Evolutionary conservation across 225 moss, liverwort and hornwort genomes (phyloP).

Genomic region (Antitrichia curtipendula): DNA sequence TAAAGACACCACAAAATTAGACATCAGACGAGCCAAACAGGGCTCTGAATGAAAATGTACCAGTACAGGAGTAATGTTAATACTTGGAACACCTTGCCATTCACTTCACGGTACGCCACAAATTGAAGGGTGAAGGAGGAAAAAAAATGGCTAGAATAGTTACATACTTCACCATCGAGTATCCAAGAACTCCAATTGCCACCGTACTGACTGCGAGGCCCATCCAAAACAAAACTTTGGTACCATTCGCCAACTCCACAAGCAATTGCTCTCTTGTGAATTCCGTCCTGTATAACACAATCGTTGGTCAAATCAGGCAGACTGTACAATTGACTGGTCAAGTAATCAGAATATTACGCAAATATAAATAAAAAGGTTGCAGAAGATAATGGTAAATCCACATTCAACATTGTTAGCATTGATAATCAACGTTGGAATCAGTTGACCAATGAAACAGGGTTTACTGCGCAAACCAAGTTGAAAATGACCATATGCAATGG

Average conservation of each 20-base stretch:
- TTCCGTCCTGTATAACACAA: conserved; percentile 41
- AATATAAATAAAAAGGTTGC: not conserved
- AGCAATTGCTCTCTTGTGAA: conserved; percentile 67
- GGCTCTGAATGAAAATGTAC: not conserved
- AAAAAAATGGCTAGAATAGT: not conserved
- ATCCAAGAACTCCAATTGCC: conserved; percentile 63
- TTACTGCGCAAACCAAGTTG: not conserved
- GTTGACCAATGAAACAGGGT: not conserved
- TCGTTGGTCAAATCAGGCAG: not conserved
- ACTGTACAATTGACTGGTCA: not conserved
- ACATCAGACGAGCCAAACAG: not conserved
- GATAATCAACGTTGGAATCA: not conserved
- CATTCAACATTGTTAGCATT: not conserved
- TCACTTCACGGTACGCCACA: not conserved
- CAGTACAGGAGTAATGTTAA: not conserved
- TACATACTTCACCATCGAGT: conserved; percentile 59
- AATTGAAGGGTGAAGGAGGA: not conserved
- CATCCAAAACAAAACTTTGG: conserved; percentile 67
- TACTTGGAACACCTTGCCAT: not conserved
- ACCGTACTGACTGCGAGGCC: conserved; percentile 66
- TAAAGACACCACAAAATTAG: not conserved
- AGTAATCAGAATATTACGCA: not conserved
- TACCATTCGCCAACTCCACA: conserved; percentile 58
- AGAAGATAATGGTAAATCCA: not conserved
- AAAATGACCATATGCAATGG: not conserved